Evolutionary conservation across 257 asterid genomes (phyloP).

Genomic region (Orobanche coerulescens): DNA sequence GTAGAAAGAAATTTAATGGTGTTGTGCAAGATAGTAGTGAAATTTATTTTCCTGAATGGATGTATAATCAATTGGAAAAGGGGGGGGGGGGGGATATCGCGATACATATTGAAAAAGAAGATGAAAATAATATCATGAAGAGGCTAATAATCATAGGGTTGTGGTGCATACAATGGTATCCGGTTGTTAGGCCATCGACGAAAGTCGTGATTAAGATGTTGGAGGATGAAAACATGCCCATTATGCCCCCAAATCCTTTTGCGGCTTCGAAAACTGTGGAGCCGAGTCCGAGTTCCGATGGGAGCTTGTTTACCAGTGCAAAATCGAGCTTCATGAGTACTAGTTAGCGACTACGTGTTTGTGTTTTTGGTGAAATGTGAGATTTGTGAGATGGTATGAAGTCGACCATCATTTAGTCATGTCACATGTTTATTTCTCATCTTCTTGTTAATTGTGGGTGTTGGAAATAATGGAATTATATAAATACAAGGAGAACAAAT

Average conservation of each 20-base stretch:
- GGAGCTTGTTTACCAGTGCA: slow-evolving; percentile 24
- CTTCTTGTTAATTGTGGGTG: no score
- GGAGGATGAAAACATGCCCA: slow-evolving; percentile 42
- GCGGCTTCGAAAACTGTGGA: slow-evolving; percentile 29
- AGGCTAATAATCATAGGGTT: slow-evolving; percentile 61
- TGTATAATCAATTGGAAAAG: slow-evolving; percentile 64
- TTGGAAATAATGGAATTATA: no score
- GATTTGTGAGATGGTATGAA: no score
- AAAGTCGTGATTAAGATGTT: slow-evolving; percentile 70
- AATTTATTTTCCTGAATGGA: slow-evolving; percentile 67
- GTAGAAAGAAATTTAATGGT: slow-evolving; percentile 33
- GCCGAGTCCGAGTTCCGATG: slow-evolving; percentile 16
- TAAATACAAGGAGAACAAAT: no score
- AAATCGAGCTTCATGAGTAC: slow-evolving; percentile 6
- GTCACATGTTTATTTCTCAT: no score
- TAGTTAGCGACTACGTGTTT: neutral
- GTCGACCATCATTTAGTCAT: no score
- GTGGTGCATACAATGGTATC: slow-evolving; percentile 85
- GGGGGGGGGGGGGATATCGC: slow-evolving; percentile 52
- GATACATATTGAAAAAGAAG: slow-evolving; percentile 42
- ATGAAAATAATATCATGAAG: slow-evolving; percentile 37
- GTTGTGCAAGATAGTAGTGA: slow-evolving; percentile 29
- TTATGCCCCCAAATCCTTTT: slow-evolving; percentile 75
- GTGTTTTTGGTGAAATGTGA: neutral
- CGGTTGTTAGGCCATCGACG: slow-evolving; percentile 65